Evolutionary conservation across 1,284 basidiomycete species (phyloP).

Genomic region (Ustilago trichophora): DNA sequence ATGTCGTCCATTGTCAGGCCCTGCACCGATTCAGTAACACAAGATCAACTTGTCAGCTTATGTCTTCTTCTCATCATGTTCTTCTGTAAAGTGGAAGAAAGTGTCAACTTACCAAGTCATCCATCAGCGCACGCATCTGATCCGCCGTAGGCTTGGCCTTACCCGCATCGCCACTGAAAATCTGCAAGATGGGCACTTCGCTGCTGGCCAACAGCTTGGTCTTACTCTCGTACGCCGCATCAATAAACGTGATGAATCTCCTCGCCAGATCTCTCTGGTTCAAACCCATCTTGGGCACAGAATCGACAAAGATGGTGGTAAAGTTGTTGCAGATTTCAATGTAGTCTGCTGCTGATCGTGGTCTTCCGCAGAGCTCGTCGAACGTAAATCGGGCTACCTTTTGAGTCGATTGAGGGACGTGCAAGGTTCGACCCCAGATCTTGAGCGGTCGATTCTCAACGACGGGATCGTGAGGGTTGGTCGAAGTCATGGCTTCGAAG

Average conservation of each 20-base stretch:
- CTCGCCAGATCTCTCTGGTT: slow-evolving; percentile 85
- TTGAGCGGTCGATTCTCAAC: slow-evolving; percentile 75
- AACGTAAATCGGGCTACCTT: slow-evolving; percentile 88
- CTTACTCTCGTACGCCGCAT: slow-evolving; percentile 73
- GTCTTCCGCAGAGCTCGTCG: slow-evolving; percentile 84
- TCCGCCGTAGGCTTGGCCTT: slow-evolving; percentile 52
- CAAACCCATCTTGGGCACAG: slow-evolving; percentile 86
- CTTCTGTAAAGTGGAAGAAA: too few species aligned
- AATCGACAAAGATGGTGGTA: slow-evolving; percentile 84
- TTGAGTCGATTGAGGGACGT: slow-evolving; percentile 72
- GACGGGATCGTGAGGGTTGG: too few species aligned
- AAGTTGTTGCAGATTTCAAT: slow-evolving; percentile 90
- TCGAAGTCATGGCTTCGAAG: slow-evolving; percentile 79
- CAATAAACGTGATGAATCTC: slow-evolving; percentile 96
- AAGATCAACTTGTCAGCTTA: too few species aligned
- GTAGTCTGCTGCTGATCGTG: slow-evolving; percentile 93
- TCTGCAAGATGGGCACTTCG: slow-evolving; percentile 62
- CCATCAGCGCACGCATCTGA: slow-evolving; percentile 63
- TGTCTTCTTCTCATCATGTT: too few species aligned
- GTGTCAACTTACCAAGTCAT: too few species aligned
- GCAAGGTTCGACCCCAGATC: slow-evolving; percentile 87
- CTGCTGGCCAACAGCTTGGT: slow-evolving; percentile 55
- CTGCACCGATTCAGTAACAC: too few species aligned
- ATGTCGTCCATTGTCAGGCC: too few species aligned
- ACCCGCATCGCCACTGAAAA: slow-evolving; percentile 53